Conservation (phyloP, 305 asterid genomes). For the Fraxinus latifolia region DNA sequence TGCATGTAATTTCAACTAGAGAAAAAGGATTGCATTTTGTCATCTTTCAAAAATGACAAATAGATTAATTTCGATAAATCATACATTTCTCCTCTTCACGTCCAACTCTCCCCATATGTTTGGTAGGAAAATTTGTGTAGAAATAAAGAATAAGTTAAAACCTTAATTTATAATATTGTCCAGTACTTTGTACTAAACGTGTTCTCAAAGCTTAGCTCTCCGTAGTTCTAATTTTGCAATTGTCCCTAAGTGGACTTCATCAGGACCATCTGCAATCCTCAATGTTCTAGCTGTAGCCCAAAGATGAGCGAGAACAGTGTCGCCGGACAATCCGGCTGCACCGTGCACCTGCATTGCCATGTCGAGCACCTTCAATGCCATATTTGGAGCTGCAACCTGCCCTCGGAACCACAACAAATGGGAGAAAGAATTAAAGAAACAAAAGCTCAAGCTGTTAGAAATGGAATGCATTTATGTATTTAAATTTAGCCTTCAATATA, state of each 20-base stretch:
- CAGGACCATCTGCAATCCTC: conserved; percentile 94
- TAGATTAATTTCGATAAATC: background rate
- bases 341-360: conserved; percentile 97
- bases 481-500: background rate
- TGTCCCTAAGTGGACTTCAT: conserved; percentile 89
- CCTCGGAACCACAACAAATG: conserved; percentile 6
- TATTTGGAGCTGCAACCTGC: conserved; percentile 87
- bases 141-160: background rate
- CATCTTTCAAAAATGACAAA: background rate
- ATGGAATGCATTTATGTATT: background rate
- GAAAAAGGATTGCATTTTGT: background rate
- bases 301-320: conserved; percentile 76
- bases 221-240: conserved; percentile 78
- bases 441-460: background rate
- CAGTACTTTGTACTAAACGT: background rate
- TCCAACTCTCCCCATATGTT: background rate
- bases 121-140: background rate
- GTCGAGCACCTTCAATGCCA: conserved; percentile 87
- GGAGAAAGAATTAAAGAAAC: background rate
- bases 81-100: background rate
- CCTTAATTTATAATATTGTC: background rate
- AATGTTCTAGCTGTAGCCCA: conserved; percentile 87
- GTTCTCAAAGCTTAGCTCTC: conserved; percentile 67
- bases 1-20: background rate
- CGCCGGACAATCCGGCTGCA: conserved; percentile 86